Evolutionary conservation across 1,139 yeast species (phyloP), one percentile per base, ranked within the genome.

Genomic region (Spathaspora jeffriesii): DNA sequence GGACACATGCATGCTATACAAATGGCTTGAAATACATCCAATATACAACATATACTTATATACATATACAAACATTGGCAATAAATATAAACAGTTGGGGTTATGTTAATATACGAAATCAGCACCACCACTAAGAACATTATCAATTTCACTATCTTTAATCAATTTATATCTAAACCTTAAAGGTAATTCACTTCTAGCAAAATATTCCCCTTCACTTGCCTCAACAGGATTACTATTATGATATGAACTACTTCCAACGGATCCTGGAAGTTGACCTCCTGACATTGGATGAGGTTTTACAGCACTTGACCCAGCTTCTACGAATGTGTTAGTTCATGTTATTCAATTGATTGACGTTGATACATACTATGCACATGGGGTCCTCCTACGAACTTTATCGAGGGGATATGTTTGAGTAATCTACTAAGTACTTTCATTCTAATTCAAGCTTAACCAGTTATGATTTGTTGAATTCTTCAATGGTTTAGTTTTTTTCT

Each of bases 101-200:
- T 17, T 15, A 9, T 13, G 13, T 34, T 63, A 73, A 53, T 61
- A 73, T 15, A 75, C 70, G 46, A 71, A 54, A 23, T 73, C 83
- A 39, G 96, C 95, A 53, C 96, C 96, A 43, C 97, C 97, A 47
- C 78, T 76, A 58, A 81, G 76, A 58, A 90, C 81, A 53, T 81
- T 77, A 9, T 86, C 96, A 43, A 85, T 81, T 65, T 90, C 97
- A n/a, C 60, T 54, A 22, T 81, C 88, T 48, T 80, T 81, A 27
- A 88, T 75, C 5, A 75, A 69, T 45, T 73, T 71, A 67, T 84
- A 87, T 67, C 84, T 83, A 71, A 87, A 88, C 63, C 92, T 79
- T 49, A 68, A 54, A 1, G 97, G 89, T 52, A 90, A 78, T 51
- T 84, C 80, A 46, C 81, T 69, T 61, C 93, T 77, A 36, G 91